A percentile compares a stretch with the other conserved stretches of the same genome.
phyloP scores from a whole-genome alignment of 116 monocot genomes.

The Papilionanthe hybrid region DNA sequence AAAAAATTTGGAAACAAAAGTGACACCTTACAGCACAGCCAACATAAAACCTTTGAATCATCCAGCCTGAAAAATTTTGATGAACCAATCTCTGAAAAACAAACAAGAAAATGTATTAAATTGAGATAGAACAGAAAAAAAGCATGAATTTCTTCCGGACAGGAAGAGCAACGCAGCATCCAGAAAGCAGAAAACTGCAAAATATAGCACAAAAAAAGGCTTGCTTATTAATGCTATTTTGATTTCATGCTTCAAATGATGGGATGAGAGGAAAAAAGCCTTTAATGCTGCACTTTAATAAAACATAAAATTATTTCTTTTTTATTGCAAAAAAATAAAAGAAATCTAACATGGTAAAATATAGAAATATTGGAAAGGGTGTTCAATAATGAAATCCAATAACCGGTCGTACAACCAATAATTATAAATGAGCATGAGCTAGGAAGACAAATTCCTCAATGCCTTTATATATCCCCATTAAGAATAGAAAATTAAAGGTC shows the following conservation, averaged over 20 bases:
- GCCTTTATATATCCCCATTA: not conserved
- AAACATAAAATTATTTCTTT: not conserved
- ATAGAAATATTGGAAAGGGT: not conserved
- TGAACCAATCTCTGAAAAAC: constrained; percentile 61
- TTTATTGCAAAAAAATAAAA: not conserved
- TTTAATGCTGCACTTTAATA: not conserved
- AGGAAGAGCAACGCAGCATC: not conserved
- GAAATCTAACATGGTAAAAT: not conserved
- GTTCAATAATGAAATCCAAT: not conserved
- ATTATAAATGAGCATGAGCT: not conserved
- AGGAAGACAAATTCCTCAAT: not conserved
- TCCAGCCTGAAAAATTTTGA: constrained; percentile 63
- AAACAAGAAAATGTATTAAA: not conserved
- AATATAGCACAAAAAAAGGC: not conserved
- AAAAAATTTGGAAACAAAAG: not conserved
- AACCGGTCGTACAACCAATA: not conserved
- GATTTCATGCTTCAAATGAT: not conserved
- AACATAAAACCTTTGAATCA: constrained; percentile 61
- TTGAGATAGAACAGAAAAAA: not conserved
- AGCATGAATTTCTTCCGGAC: not conserved
- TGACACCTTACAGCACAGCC: constrained; percentile 65
- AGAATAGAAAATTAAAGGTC: not conserved
- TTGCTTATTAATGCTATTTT: not conserved
- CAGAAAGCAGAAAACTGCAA: not conserved
- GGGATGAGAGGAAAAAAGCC: not conserved